These are phyloP conservation scores for Fonsecaea pedrosoi DNA, from an alignment of 2,329 filamentous ascomycete genomes.

Conservation along the genomic window DNA sequence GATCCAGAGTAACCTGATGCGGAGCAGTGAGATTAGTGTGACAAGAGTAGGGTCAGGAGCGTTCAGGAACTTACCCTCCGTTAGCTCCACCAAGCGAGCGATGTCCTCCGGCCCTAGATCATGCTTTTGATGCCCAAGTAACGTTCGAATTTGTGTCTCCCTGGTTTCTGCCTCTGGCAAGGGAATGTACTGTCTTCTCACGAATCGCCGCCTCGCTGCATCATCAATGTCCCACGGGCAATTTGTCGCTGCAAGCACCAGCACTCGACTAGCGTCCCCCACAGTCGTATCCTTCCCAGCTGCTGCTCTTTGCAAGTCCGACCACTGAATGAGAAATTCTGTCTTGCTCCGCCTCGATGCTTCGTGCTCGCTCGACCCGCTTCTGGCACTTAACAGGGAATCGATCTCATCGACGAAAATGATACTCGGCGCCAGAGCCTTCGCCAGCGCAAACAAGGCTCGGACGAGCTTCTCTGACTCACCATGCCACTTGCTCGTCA, in stretches of 20 bases:
- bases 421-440: slow-evolving; percentile 87
- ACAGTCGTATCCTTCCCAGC: slow-evolving; percentile 69
- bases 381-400: slow-evolving; percentile 83
- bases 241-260: slow-evolving; percentile 95
- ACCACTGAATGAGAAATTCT: slow-evolving; percentile 98
- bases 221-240: slow-evolving; percentile 98
- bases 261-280: slow-evolving; percentile 83
- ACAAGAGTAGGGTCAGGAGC: slow-evolving; percentile 8
- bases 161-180: slow-evolving; percentile 85
- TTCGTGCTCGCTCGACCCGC: slow-evolving; percentile 81
- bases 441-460: slow-evolving; percentile 88
- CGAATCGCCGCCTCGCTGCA: slow-evolving; percentile 87
- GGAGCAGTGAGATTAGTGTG: slow-evolving; percentile 26
- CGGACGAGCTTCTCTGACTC: slow-evolving; percentile 96
- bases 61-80: slow-evolving; percentile 71
- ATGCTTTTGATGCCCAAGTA: slow-evolving; percentile 89
- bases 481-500: slow-evolving; percentile 95
- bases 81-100: slow-evolving; percentile 73
- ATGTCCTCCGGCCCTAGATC: slow-evolving; percentile 75
- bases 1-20: slow-evolving; percentile 93
- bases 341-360: slow-evolving; percentile 94
- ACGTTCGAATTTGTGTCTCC: slow-evolving; percentile 75
- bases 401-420: slow-evolving; percentile 99
- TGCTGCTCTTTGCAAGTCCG: slow-evolving; percentile 87
- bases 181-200: slow-evolving; percentile 93